Evolutionary conservation across 352 stramenopile species (phyloP), one percentile per base, ranked within the genome.

Genomic region (Phytophthora palmivora): DNA sequence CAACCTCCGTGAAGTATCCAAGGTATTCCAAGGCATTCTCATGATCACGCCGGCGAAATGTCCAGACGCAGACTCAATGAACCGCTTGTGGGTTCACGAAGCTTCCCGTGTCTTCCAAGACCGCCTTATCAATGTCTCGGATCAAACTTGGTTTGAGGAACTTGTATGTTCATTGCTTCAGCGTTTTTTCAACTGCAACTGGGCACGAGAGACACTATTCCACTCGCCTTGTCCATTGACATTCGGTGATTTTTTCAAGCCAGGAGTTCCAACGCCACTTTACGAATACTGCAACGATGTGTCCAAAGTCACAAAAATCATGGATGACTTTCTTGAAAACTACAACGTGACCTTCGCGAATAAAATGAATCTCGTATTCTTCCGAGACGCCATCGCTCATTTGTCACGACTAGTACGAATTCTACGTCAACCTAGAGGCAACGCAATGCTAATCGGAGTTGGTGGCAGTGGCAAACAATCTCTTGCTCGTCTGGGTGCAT

Each of bases 331-430:
- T 28, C 68, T 98, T 4, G 94, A 98, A 38, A 94, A 97, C 47
- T 98, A 98, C 78, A 98, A 98, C 66, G 83, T 97, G 41, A 82
- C 63, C 11, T 97, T 96, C 50, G 80, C 93, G 4, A 98, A 92
- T 62, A 93, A 96, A 64, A 98, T 98, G 95, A 96, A 98, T 41
- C 69, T 98, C 16, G 96, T 98, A 0, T 98, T 98, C 67, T 98
- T 98, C 72, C 70, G 79, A 0, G 96, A 98, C 46, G 96, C 96
- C 2, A 84, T 98, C 22, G 83, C 74, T 0, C 96, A 98, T 51
- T 76, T 98, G 9, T 74, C 87, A 2, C 77, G 95, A 2, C 84
- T 98, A 6, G 81, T 84, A 3, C 86, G 96, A 3, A 96, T 98
- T 46, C 59, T 98, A 11, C 70, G 95, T 0, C 94, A 98, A 37